Evolutionary conservation across 108 stramenopile genomes (phyloP), one percentile per base, ranked within the genome.

Genomic region (Epipyxis sp.): DNA sequence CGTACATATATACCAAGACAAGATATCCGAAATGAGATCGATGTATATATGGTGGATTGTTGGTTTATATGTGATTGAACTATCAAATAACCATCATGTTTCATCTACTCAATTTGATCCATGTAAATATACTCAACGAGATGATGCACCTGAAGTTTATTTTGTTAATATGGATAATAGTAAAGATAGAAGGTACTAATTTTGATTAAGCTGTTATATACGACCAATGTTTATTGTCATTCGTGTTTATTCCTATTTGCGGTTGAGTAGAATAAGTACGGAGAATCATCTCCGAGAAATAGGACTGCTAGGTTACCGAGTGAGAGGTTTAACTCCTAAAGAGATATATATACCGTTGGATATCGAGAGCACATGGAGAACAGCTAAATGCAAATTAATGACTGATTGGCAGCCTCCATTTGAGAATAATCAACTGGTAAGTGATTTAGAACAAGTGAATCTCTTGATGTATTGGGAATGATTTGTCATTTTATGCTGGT

Each of bases 361-460:
- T 65, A 37, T 65, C 34, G 61, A 65, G 61, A 6, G 34, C 6
- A 65, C 61, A 65, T 65, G 61, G 61, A 16, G 61, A 10, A 65
- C 61, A 10, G 61, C 61, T 35, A 6, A 6, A 32, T 65, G 61
- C 25, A 3, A 13, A 3, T 37, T 65, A 65, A 16, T 32, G 35
- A 65, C 61, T 25, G 3, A 3, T 37, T 65, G 61, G 61, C 10
- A 3, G 13, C 61, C 61, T 37, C 61, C 61, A 6, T 20, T 50
- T 50, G 46, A 50, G 13, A 50, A 50, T 50, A 50, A 20, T 20
- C 46, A 50, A n/a, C n/a, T 50, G 20, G 46, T 20, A 50, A 50
- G 6, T 13, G 46, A 13, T 20, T 13, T 50, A 50, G 46, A 13
- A 6, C 6, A 13, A 50, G 46, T 50, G 46, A 50, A n/a, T n/a